These are phyloP conservation scores for Heterobasidion occidentale DNA, from an alignment of 1,284 basidiomycete species.

Conservation along the genomic window DNA sequence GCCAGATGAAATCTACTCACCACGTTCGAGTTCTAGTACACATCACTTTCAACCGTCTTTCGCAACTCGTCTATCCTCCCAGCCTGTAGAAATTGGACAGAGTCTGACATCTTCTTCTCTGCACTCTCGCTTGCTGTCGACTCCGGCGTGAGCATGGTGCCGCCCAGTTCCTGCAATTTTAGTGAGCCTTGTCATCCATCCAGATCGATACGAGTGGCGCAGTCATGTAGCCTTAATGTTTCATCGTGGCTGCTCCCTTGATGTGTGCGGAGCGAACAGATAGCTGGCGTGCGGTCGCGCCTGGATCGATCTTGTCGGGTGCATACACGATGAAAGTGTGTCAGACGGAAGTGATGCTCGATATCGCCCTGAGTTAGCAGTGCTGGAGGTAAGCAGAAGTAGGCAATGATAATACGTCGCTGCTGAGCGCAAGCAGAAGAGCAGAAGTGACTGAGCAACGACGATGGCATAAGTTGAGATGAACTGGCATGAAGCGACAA, in stretches of 20 bases:
- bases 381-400: background rate
- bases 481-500: no score
- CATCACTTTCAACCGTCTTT: slow-evolving; percentile 19
- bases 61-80: slow-evolving; percentile 18
- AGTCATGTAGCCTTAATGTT: slow-evolving; percentile 21
- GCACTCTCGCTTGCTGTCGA: slow-evolving; percentile 9
- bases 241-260: slow-evolving; percentile 14
- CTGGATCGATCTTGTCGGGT: slow-evolving; percentile 29
- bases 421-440: background rate
- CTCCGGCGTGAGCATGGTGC: slow-evolving; percentile 19
- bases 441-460: no score
- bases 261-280: slow-evolving; percentile 25
- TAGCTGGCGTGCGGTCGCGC: slow-evolving; percentile 24
- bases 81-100: slow-evolving; percentile 21
- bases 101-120: slow-evolving; percentile 21
- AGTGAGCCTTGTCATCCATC: background rate
- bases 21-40: slow-evolving; percentile 21
- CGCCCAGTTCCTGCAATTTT: slow-evolving; percentile 16
- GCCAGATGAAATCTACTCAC: slow-evolving; percentile 12
- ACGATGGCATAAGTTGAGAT: no score
- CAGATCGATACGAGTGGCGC: slow-evolving; percentile 7
- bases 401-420: background rate
- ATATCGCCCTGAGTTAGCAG: background rate
- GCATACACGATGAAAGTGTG: slow-evolving; percentile 29
- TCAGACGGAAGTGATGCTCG: slow-evolving; percentile 3